phyloP scores from a whole-genome alignment of 208 protist species.

The Trypanosoma mega region DNA sequence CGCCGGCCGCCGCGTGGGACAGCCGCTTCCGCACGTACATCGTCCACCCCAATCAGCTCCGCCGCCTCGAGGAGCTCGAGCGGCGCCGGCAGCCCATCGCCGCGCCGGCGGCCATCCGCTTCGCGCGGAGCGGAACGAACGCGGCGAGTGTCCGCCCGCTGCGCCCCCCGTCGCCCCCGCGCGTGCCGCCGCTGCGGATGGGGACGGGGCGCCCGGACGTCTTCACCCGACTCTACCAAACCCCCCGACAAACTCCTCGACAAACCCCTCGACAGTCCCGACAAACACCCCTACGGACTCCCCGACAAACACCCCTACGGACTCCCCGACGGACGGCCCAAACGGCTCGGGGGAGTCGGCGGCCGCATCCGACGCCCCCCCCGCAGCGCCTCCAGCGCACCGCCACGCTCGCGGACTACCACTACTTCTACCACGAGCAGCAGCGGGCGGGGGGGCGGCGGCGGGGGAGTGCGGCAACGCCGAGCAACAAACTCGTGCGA shows the following conservation, averaged over 20 bases:
- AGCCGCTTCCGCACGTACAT: slow-evolving; percentile 19
- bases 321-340: too few species aligned
- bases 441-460: too few species aligned
- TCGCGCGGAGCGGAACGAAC: background rate
- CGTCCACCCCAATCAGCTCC: slow-evolving; percentile 27
- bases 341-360: too few species aligned
- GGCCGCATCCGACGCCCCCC: too few species aligned
- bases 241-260: slow-evolving; percentile 3
- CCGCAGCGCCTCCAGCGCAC: too few species aligned
- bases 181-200: background rate
- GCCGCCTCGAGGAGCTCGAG: slow-evolving; percentile 8
- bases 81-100: background rate
- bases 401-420: too few species aligned
- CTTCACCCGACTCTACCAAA: slow-evolving; percentile 2
- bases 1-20: slow-evolving; percentile 14
- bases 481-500: too few species aligned
- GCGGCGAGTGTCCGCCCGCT: background rate
- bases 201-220: background rate
- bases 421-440: too few species aligned
- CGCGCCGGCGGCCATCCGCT: background rate
- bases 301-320: slow-evolving; percentile 2
- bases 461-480: too few species aligned
- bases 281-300: slow-evolving; percentile 12
- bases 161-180: background rate
- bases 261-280: background rate